These are phyloP conservation scores for Tricholoma sp. DNA, from an alignment of 768 basidiomycete species.

Conservation along the genomic window DNA sequence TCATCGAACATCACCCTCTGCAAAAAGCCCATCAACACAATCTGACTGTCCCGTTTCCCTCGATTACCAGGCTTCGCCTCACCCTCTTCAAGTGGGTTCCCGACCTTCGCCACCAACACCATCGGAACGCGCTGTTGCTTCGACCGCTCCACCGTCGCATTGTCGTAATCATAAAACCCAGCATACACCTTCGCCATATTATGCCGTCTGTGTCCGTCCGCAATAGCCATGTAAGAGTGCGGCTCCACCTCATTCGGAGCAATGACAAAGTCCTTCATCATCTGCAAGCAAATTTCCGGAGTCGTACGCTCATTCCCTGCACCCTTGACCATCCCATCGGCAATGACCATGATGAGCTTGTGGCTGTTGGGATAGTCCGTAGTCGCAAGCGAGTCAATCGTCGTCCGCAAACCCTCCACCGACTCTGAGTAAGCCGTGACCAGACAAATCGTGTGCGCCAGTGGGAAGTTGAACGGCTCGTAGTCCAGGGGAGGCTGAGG, in stretches of 20 bases:
- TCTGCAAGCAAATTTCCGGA: constrained; percentile 87
- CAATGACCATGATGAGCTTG: constrained; percentile 92
- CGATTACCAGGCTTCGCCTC: constrained; percentile 97
- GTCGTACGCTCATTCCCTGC: constrained; percentile 85
- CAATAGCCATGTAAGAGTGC: constrained; percentile 96
- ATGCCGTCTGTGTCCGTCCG: constrained; percentile 99
- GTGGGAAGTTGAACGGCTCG: constrained; percentile 94
- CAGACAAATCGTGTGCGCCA: constrained; percentile 89
- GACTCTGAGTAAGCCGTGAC: constrained; percentile 99
- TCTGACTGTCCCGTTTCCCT: constrained; percentile 98
- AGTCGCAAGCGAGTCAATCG: constrained; percentile 95
- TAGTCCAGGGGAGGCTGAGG: constrained; percentile 89
- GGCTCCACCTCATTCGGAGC: constrained; percentile 80
- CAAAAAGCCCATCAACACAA: constrained; percentile 95
- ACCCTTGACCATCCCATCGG: constrained; percentile 98
- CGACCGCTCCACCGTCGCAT: constrained; percentile 78
- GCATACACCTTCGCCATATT: constrained; percentile 99
- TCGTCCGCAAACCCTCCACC: constrained; percentile 92
- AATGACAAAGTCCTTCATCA: constrained; percentile 96
- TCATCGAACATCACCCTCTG: constrained; percentile 99
- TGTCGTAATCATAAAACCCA: constrained; percentile 94
- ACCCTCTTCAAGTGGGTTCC: constrained; percentile 84
- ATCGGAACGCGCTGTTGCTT: constrained; percentile 98
- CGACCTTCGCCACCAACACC: constrained; percentile 91
- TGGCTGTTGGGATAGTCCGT: constrained; percentile 99